Percentiles rank a stretch among this genome's conserved stretches.
phyloP scores from a whole-genome alignment of 2,329 filamentous ascomycete genomes.

The Pestalotiopsis sp. region DNA sequence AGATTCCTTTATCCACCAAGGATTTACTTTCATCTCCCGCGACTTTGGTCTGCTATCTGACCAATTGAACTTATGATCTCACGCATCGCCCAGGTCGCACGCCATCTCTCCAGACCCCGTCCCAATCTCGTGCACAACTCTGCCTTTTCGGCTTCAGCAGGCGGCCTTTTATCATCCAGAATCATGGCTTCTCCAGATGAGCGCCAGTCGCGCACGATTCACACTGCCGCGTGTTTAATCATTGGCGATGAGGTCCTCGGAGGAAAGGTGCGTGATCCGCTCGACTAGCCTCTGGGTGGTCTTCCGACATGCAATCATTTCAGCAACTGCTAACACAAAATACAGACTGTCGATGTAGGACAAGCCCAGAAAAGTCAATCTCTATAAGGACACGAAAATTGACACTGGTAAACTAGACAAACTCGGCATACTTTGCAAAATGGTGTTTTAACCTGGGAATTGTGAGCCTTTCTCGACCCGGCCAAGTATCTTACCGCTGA shows the following conservation, averaged over 20 bases:
- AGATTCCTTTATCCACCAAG: neutral
- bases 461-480: constrained; percentile 37
- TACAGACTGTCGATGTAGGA: constrained; percentile 36
- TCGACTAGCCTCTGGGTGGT: neutral
- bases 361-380: no score
- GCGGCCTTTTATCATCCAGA: constrained; percentile 27
- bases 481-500: constrained; percentile 10
- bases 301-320: neutral
- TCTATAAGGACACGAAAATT: neutral
- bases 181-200: constrained; percentile 55
- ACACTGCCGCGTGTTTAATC: constrained; percentile 88
- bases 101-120: constrained; percentile 68
- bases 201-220: constrained; percentile 68
- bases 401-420: constrained; percentile 47
- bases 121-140: constrained; percentile 57
- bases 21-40: neutral
- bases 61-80: constrained; percentile 64
- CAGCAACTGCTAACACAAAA: constrained; percentile 14
- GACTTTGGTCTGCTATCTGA: neutral
- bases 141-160: constrained; percentile 33
- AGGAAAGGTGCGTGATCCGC: constrained; percentile 70
- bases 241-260: constrained; percentile 97
- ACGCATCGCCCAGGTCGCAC: constrained; percentile 71
- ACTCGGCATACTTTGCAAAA: constrained; percentile 65
- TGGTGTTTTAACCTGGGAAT: constrained; percentile 66